phyloP scores from a whole-genome alignment of 257 asterid genomes.

The Petunia secreta region DNA sequence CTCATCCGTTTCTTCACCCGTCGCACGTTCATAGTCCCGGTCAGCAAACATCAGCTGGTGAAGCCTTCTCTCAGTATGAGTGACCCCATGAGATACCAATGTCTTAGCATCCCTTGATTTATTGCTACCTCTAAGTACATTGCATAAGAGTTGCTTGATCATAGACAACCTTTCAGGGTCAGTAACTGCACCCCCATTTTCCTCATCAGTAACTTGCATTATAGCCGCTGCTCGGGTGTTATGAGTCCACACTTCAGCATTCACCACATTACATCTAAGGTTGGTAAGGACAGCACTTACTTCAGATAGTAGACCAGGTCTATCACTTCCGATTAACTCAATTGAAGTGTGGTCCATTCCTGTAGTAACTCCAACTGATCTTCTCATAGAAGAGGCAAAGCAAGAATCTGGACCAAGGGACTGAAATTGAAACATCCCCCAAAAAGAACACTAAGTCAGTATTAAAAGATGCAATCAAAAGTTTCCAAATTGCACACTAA shows the following conservation, averaged over 20 bases:
- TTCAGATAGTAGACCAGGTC: slow-evolving; percentile 98
- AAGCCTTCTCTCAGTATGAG: slow-evolving; percentile 86
- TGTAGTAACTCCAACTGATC: slow-evolving; percentile 80
- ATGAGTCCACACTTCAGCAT: slow-evolving; percentile 98
- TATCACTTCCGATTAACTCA: slow-evolving; percentile 86
- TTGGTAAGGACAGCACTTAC: slow-evolving; percentile 92
- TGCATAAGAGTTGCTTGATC: slow-evolving; percentile 68
- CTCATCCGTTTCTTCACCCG: slow-evolving; percentile 42
- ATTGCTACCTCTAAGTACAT: slow-evolving; percentile 84
- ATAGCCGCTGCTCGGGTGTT: slow-evolving; percentile 97
- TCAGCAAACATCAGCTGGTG: slow-evolving; percentile 98
- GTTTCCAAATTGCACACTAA: slow-evolving; percentile 23
- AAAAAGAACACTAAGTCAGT: not conserved
- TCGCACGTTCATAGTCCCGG: slow-evolving; percentile 73
- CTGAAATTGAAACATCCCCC: slow-evolving; percentile 43
- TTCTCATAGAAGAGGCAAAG: slow-evolving; percentile 89
- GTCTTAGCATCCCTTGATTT: slow-evolving; percentile 79
- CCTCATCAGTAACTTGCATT: slow-evolving; percentile 86
- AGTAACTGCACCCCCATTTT: slow-evolving; percentile 59
- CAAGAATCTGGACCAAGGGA: slow-evolving; percentile 97
- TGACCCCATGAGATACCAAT: slow-evolving; percentile 60
- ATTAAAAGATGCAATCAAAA: not conserved
- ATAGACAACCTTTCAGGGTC: slow-evolving; percentile 63
- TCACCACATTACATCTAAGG: slow-evolving; percentile 89
- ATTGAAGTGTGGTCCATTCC: slow-evolving; percentile 78